phyloP scores from a whole-genome alignment of 768 basidiomycete species.

The Cubamyces sp. region DNA sequence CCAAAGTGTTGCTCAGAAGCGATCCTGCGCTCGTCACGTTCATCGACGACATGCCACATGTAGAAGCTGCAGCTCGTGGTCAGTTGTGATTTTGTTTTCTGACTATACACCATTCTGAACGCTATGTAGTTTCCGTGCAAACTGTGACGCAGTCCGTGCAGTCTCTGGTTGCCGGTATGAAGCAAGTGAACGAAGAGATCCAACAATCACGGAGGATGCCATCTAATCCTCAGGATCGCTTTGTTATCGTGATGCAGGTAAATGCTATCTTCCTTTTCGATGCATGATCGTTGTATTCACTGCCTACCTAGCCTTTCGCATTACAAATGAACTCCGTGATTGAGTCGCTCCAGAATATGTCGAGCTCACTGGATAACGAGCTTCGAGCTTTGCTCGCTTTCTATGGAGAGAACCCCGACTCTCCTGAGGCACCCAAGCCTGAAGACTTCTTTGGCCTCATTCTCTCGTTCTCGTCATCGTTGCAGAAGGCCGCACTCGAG shows the following conservation, averaged over 20 bases:
- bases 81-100: slow-evolving; percentile 27
- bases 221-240: slow-evolving; percentile 52
- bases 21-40: slow-evolving; percentile 72
- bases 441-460: slow-evolving; percentile 85
- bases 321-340: slow-evolving; percentile 53
- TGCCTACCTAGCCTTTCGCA: slow-evolving; percentile 38
- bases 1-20: slow-evolving; percentile 66
- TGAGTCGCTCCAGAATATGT: slow-evolving; percentile 68
- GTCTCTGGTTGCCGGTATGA: slow-evolving; percentile 57
- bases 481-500: slow-evolving; percentile 78
- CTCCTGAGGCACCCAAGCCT: slow-evolving; percentile 66
- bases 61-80: slow-evolving; percentile 87
- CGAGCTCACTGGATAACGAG: slow-evolving; percentile 58
- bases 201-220: slow-evolving; percentile 40
- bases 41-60: slow-evolving; percentile 76
- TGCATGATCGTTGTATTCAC: background rate
- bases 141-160: slow-evolving; percentile 63
- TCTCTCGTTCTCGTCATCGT: slow-evolving; percentile 70
- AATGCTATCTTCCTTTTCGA: background rate
- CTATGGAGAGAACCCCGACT: slow-evolving; percentile 76
- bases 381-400: slow-evolving; percentile 63
- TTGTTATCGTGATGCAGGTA: slow-evolving; percentile 74
- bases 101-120: background rate
- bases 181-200: slow-evolving; percentile 62
- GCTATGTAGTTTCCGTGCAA: slow-evolving; percentile 69